A percentile compares a stretch with the other conserved stretches of the same genome.
Evolutionary conservation across 768 basidiomycete genomes (phyloP).

Genomic region (Clavulina sp.): DNA sequence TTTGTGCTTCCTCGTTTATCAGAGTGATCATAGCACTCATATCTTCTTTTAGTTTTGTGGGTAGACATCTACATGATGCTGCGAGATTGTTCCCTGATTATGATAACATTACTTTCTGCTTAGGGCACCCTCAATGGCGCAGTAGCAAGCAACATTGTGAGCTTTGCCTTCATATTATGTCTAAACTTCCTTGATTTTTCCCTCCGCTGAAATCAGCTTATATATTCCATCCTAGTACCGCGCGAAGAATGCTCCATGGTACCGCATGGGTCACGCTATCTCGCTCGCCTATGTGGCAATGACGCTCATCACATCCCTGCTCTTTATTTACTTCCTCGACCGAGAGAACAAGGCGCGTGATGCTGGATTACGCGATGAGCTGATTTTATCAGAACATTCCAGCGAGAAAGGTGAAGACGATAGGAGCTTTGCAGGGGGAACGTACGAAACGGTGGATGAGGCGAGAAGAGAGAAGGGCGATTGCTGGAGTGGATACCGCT

Average conservation of each 20-base stretch:
- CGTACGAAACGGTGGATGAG: conserved; percentile 36
- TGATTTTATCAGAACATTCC: conserved; percentile 35
- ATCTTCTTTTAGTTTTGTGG: too few species aligned
- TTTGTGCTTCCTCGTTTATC: background rate
- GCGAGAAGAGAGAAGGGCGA: conserved; percentile 58
- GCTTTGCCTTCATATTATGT: conserved; percentile 25
- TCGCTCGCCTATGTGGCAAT: conserved; percentile 51
- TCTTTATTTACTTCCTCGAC: conserved; percentile 28
- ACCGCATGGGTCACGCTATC: conserved; percentile 48
- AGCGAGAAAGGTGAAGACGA: conserved; percentile 22
- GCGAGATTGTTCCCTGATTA: too few species aligned
- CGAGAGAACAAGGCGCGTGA: conserved; percentile 50
- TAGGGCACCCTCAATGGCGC: too few species aligned
- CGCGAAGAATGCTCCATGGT: conserved; percentile 47
- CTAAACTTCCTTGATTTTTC: conserved; percentile 14
- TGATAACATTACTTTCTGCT: too few species aligned
- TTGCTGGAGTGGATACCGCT: conserved; percentile 59
- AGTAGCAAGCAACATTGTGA: background rate
- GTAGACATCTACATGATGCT: too few species aligned
- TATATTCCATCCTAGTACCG: conserved; percentile 31
- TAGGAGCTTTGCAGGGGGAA: conserved; percentile 23
- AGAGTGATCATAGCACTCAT: too few species aligned
- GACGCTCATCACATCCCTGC: conserved; percentile 33
- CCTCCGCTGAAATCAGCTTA: background rate
- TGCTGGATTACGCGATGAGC: conserved; percentile 49